phyloP scores from a whole-genome alignment of 768 basidiomycete genomes.

The Daedalea quercina region DNA sequence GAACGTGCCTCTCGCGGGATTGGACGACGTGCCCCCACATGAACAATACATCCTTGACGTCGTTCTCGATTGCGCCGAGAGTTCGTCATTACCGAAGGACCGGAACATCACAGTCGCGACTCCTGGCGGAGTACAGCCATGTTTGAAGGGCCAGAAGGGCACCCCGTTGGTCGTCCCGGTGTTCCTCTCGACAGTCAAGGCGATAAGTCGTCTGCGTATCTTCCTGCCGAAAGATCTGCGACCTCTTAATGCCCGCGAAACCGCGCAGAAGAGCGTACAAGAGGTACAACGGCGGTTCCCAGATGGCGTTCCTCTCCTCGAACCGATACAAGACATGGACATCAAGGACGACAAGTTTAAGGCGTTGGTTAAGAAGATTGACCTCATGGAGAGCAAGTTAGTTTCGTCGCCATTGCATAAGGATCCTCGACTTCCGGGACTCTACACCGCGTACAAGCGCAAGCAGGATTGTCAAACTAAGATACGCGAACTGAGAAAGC shows the following conservation, averaged over 20 bases:
- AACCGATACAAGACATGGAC: conserved; percentile 91
- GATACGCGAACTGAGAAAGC: conserved; percentile 75
- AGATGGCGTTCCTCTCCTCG: conserved; percentile 77
- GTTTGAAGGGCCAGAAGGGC: conserved; percentile 64
- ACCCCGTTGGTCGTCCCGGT: conserved; percentile 85
- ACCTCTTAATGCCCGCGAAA: conserved; percentile 66
- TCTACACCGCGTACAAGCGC: conserved; percentile 74
- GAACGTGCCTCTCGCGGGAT: conserved; percentile 27
- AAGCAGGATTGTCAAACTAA: conserved; percentile 68
- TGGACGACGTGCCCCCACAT: conserved; percentile 72
- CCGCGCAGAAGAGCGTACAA: conserved; percentile 81
- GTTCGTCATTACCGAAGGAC: conserved; percentile 54
- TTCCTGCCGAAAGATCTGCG: conserved; percentile 88
- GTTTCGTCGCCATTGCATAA: conserved; percentile 71
- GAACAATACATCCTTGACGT: conserved; percentile 94
- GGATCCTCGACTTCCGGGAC: conserved; percentile 68
- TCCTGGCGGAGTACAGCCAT: conserved; percentile 72
- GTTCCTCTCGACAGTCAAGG: conserved; percentile 78
- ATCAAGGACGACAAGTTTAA: conserved; percentile 94
- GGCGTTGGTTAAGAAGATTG: conserved; percentile 89
- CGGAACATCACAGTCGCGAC: conserved; percentile 46
- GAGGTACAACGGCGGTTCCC: conserved; percentile 93
- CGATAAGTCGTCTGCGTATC: conserved; percentile 81
- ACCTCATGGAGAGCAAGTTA: conserved; percentile 82
- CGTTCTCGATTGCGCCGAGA: conserved; percentile 70